Percentiles rank a stretch among this genome's conserved stretches.
Conservation (phyloP, 495 filamentous ascomycete genomes). For the Neurospora tetrasperma region DNA sequence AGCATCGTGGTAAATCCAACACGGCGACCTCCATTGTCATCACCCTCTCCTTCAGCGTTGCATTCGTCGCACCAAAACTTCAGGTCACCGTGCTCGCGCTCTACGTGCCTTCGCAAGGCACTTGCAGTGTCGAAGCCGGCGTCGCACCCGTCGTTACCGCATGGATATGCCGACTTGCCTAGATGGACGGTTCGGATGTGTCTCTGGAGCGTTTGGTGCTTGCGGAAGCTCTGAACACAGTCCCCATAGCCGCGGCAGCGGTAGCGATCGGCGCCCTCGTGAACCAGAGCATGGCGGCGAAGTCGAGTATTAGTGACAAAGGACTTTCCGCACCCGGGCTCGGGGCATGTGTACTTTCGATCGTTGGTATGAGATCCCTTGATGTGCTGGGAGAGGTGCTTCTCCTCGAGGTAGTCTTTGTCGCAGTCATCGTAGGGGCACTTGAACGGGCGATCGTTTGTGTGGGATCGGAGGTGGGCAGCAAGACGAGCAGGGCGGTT, state of each 20-base stretch:
- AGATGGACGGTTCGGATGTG: constrained; percentile 71
- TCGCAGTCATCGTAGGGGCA: constrained; percentile 61
- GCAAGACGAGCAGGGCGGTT: constrained; percentile 72
- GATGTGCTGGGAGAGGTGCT: constrained; percentile 74
- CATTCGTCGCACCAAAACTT: constrained; percentile 69
- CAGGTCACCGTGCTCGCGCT: constrained; percentile 54
- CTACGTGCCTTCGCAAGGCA: constrained; percentile 60
- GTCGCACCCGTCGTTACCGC: constrained; percentile 54
- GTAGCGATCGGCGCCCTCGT: constrained; percentile 58
- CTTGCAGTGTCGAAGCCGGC: constrained; percentile 61
- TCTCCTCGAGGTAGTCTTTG: constrained; percentile 71
- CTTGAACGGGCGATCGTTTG: constrained; percentile 60
- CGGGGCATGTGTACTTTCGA: constrained; percentile 58
- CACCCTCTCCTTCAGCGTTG: constrained; percentile 15
- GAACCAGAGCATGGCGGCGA: constrained; percentile 53
- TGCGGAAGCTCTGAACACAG: constrained; percentile 74
- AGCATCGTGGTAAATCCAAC: constrained; percentile 61
- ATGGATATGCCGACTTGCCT: constrained; percentile 55
- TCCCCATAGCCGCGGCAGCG: constrained; percentile 63
- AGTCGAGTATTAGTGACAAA: constrained; percentile 72
- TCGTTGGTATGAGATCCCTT: constrained; percentile 69
- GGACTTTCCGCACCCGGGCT: constrained; percentile 62
- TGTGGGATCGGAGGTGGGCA: constrained; percentile 72
- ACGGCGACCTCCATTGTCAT: constrained; percentile 16
- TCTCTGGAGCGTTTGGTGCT: constrained; percentile 74